These are phyloP conservation scores for Solanum virginianum DNA, from an alignment of 257 asterid genomes.

Conservation along the genomic window DNA sequence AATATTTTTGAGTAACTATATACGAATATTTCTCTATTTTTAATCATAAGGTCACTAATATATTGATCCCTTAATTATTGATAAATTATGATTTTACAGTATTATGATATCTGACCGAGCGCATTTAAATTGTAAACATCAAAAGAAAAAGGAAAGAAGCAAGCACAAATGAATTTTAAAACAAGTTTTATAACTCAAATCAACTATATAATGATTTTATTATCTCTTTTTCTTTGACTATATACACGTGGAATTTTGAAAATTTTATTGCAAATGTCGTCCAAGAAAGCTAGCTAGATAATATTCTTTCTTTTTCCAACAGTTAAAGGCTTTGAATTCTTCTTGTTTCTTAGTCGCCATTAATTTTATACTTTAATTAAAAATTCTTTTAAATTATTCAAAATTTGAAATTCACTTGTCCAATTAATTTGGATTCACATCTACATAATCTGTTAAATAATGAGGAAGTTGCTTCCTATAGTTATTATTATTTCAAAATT, in stretches of 20 bases:
- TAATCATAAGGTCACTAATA: not conserved
- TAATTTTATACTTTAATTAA: not conserved
- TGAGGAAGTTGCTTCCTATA: not conserved
- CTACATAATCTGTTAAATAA: accelerated
- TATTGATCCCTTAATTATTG: not conserved
- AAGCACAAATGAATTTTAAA: not conserved
- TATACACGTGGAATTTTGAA: not conserved
- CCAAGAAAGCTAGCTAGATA: not conserved
- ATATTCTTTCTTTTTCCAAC: not conserved
- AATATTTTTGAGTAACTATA: too few species aligned
- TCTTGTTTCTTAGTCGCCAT: not conserved
- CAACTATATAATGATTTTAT: not conserved
- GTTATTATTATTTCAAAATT: not conserved
- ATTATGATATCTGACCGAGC: not conserved
- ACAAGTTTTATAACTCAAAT: not conserved
- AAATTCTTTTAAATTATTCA: not conserved
- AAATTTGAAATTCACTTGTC: not conserved
- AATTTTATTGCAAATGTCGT: not conserved
- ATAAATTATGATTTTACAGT: not conserved
- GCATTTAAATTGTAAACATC: not conserved
- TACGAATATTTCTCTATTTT: too few species aligned
- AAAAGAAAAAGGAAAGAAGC: too few species aligned
- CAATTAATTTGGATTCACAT: not conserved
- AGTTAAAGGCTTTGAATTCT: not conserved
- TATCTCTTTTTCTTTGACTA: not conserved